These are phyloP conservation scores for Coemansia sp. DNA, from an alignment of 192 early-diverging fungal genomes.

Conservation along the genomic window DNA sequence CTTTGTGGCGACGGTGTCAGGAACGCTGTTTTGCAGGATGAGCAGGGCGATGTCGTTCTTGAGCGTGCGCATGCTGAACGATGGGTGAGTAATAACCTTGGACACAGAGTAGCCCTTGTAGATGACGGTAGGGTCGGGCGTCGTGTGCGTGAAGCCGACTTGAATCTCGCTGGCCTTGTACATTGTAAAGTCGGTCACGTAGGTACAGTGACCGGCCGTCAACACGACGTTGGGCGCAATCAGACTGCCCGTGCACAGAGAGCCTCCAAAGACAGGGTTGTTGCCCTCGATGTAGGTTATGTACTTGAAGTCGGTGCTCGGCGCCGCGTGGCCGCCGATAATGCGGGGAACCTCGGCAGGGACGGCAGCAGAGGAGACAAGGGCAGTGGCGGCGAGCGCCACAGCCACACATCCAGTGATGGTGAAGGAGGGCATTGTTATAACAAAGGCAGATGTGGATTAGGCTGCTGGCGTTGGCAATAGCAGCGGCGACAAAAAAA, in stretches of 20 bases:
- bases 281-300: constrained; percentile 25
- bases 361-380: not conserved
- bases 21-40: constrained; percentile 15
- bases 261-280: not conserved
- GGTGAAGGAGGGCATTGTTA: not conserved
- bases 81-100: constrained; percentile 21
- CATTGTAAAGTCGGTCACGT: not conserved
- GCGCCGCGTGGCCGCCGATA: constrained; percentile 29
- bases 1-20: constrained; percentile 1
- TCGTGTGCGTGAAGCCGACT: constrained; percentile 21
- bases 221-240: constrained; percentile 45
- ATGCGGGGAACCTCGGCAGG: constrained; percentile 19
- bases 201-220: constrained; percentile 48
- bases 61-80: constrained; percentile 16
- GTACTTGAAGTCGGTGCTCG: constrained; percentile 20
- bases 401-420: constrained; percentile 1
- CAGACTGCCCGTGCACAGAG: constrained; percentile 40
- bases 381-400: not conserved
- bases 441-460: not conserved
- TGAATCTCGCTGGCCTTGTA: constrained; percentile 13
- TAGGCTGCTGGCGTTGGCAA: too few relatives aligned
- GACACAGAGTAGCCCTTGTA: constrained; percentile 20
- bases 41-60: constrained; percentile 39
- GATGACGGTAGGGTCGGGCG: constrained; percentile 8
- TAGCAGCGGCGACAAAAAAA: not conserved